A percentile compares a stretch with the other conserved stretches of the same genome.
Conservation (phyloP, 176 grass and related monocot genomes). For the Hordeum marinum region DNA sequence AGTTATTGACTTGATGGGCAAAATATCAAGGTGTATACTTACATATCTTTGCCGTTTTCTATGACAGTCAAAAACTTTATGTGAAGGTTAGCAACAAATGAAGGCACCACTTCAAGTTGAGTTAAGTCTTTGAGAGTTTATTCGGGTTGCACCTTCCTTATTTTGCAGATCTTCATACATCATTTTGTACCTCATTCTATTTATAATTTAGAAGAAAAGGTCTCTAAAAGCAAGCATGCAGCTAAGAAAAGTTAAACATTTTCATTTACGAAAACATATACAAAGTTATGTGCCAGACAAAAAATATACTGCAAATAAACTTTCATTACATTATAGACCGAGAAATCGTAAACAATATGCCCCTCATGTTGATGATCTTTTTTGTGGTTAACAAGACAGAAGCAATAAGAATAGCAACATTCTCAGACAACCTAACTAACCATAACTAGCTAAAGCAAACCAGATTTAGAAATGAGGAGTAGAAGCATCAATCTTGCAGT, state of each 20-base stretch:
- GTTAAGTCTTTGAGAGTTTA: slow-evolving; percentile 59
- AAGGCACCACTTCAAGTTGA: slow-evolving; percentile 20
- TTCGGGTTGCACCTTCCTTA: slow-evolving; percentile 30
- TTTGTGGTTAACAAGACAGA: neutral
- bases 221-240: neutral
- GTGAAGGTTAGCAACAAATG: slow-evolving; percentile 47
- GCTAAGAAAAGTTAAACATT: neutral
- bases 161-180: slow-evolving; percentile 46
- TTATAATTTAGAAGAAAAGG: slow-evolving; percentile 6
- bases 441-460: neutral
- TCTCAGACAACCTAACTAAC: neutral
- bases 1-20: neutral
- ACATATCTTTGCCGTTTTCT: slow-evolving; percentile 46
- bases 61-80: slow-evolving; percentile 66
- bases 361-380: neutral
- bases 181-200: neutral
- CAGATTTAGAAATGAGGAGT: neutral
- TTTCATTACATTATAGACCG: neutral
- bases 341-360: neutral
- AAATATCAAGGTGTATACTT: slow-evolving; percentile 19
- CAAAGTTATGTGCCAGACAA: neutral
- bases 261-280: neutral
- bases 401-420: neutral
- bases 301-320: neutral
- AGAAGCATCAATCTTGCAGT: neutral